Conservation (phyloP, 495 filamentous ascomycete species). For the Tuber melanosporum region DNA sequence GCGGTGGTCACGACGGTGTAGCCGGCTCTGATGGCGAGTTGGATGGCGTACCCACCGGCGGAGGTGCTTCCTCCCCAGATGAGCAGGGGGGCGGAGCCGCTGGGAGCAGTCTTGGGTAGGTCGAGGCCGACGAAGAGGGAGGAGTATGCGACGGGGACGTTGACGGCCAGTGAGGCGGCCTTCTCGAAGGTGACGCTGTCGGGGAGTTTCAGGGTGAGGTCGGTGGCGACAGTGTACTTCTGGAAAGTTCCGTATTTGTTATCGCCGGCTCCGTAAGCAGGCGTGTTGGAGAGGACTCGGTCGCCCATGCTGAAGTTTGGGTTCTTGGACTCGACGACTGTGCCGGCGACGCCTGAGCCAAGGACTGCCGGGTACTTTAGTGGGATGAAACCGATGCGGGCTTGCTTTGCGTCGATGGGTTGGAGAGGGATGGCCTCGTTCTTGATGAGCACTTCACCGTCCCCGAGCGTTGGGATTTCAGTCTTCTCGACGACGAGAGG, state of each 20-base stretch:
- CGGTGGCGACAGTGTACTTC: constrained; percentile 35
- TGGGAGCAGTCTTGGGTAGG: constrained; percentile 16
- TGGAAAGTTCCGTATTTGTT: constrained; percentile 41
- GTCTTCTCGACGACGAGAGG: constrained; percentile 7
- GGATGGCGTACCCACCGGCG: constrained; percentile 39
- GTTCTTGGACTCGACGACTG: constrained; percentile 34
- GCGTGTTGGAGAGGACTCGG: constrained; percentile 20
- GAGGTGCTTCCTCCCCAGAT: constrained; percentile 42
- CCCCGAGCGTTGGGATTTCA: background rate
- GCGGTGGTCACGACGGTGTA: constrained; percentile 44
- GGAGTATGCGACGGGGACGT: constrained; percentile 23
- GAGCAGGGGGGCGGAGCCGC: constrained; percentile 14
- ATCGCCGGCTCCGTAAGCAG: constrained; percentile 9
- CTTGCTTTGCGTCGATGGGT: constrained; percentile 23
- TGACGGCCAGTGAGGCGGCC: constrained; percentile 20
- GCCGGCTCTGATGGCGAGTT: constrained; percentile 38
- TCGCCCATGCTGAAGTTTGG: constrained; percentile 35
- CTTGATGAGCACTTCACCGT: constrained; percentile 19
- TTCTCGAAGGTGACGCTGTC: constrained; percentile 17
- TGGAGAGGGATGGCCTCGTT: constrained; percentile 25
- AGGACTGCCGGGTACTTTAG: constrained; percentile 40
- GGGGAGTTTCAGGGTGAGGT: constrained; percentile 17
- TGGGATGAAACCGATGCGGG: constrained; percentile 24
- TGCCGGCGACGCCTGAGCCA: constrained; percentile 37
- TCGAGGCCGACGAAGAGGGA: constrained; percentile 33